Percentiles rank a stretch among this genome's conserved stretches.
These are phyloP conservation scores for Aciculosporium take DNA, from an alignment of 2,329 filamentous ascomycete genomes.

Conservation along the genomic window DNA sequence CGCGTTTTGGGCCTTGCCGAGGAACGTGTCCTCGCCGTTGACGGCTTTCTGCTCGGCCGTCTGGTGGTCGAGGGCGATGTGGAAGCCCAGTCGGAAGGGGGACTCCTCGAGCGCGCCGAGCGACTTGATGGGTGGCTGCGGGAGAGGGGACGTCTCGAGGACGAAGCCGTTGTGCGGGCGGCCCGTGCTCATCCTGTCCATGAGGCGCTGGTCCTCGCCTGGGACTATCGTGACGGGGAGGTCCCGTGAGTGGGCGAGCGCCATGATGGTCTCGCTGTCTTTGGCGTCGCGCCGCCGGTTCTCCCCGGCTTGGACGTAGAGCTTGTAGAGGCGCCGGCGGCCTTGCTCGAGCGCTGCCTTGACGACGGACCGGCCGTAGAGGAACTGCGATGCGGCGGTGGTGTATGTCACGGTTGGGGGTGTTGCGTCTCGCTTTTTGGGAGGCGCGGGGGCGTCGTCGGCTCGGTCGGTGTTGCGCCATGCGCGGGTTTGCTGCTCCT, in stretches of 20 bases:
- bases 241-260: conserved; percentile 31
- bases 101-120: conserved; percentile 37
- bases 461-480: background rate
- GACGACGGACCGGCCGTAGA: conserved; percentile 75
- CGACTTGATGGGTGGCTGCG: conserved; percentile 50
- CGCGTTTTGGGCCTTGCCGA: conserved; percentile 16
- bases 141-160: conserved; percentile 74
- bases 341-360: conserved; percentile 56
- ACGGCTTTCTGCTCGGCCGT: conserved; percentile 58
- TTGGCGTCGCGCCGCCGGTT: conserved; percentile 37
- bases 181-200: conserved; percentile 72
- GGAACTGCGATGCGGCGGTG: conserved; percentile 77
- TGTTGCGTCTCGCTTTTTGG: conserved; percentile 19
- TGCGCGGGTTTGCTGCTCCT: background rate
- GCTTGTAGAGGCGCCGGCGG: conserved; percentile 62
- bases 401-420: conserved; percentile 40
- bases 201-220: conserved; percentile 47
- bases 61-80: conserved; percentile 49
- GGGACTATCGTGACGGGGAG: conserved; percentile 44
- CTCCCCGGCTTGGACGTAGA: conserved; percentile 59
- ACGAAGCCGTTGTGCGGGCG: conserved; percentile 84
- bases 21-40: conserved; percentile 51
- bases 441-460: background rate
- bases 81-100: conserved; percentile 35
- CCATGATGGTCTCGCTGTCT: conserved; percentile 29